Evolutionary conservation across 805 yeast species (phyloP), one percentile per base, ranked within the genome.

Genomic region (Candida insectorum): DNA sequence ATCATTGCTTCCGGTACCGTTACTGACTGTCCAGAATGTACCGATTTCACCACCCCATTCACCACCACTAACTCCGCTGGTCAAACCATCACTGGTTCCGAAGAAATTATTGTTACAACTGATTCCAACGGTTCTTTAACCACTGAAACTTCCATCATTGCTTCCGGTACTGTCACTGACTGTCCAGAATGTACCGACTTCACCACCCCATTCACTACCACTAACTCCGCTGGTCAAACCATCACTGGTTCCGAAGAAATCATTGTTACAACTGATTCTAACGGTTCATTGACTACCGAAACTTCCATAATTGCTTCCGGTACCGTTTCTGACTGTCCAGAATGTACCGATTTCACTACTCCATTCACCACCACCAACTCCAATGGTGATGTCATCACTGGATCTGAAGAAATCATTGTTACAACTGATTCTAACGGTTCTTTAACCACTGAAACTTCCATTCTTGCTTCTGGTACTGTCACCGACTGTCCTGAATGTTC

Each of bases 121-220:
- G 39, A 48, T 15, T 8, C 37, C 12, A 38, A 36, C 26, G 50
- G 50, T 14, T 12, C 25, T 10, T 16, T 26, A 13, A 11, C 22
- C 16, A 37, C 40, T 13, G 30, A 27, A 17, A 16, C 30, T 10
- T 27, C 30, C 7, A 27, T 27, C 16, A 27, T 27, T 14, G 30
- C 16, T 14, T 21, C 8, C 5, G 16, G 12, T 14, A 27, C 22
- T 11, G 22, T 27, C 6, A 13, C 13, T n/a, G n/a, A n/a, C n/a
- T n/a, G n/a, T 37, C 48, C 20, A 39, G 37, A 16, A 24, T 41
- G 25, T 23, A 31, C 36, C 16, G 35, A 33, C 26, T 46, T 38
- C 36, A 40, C 51, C 31, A 47, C 51, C 13, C 40, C 45, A 4
- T 38, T 40, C 24, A 31, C n/a, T n/a, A 35, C 39, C 9, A 36